Evolutionary conservation across 1,139 yeast species (phyloP).

Genomic region (Hemisphaericaspora lyxosophila): DNA sequence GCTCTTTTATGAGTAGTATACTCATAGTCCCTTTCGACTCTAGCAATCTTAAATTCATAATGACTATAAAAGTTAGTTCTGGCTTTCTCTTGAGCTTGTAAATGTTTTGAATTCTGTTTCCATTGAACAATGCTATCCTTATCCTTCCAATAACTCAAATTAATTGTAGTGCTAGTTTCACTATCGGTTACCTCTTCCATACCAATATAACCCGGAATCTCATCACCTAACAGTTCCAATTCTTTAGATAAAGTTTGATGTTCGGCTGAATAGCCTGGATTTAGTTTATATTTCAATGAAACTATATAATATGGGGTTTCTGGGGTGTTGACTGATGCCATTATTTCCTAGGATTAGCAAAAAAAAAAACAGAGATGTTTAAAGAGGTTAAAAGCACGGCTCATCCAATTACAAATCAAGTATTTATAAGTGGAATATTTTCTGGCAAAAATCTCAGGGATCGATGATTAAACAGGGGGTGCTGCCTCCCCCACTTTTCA

Average conservation of each 20-base stretch:
- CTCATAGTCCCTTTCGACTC: slow-evolving; percentile 17
- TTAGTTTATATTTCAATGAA: slow-evolving; percentile 13
- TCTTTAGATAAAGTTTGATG: slow-evolving; percentile 10
- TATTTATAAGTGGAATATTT: no score
- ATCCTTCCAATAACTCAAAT: slow-evolving; percentile 20
- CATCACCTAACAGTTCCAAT: slow-evolving; percentile 14
- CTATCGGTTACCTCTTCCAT: slow-evolving; percentile 16
- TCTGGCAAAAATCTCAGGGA: no score
- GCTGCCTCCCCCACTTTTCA: no score
- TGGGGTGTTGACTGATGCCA: slow-evolving; percentile 9
- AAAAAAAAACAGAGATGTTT: no score
- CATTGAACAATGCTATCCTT: slow-evolving; percentile 14
- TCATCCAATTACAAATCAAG: no score
- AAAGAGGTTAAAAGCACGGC: no score
- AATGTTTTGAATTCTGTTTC: slow-evolving; percentile 17
- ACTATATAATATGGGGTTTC: slow-evolving; percentile 19
- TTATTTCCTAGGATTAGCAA: no score
- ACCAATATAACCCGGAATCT: slow-evolving; percentile 18
- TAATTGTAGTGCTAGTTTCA: slow-evolving; percentile 13
- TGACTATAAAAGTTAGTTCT: slow-evolving; percentile 13
- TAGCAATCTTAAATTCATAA: slow-evolving; percentile 15
- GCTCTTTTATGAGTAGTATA: slow-evolving; percentile 5
- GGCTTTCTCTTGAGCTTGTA: slow-evolving; percentile 16
- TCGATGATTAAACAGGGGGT: no score
- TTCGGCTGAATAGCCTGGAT: slow-evolving; percentile 5